These are phyloP conservation scores for Phytophthora hybrid DNA, from an alignment of 352 stramenopile genomes.

Conservation along the genomic window DNA sequence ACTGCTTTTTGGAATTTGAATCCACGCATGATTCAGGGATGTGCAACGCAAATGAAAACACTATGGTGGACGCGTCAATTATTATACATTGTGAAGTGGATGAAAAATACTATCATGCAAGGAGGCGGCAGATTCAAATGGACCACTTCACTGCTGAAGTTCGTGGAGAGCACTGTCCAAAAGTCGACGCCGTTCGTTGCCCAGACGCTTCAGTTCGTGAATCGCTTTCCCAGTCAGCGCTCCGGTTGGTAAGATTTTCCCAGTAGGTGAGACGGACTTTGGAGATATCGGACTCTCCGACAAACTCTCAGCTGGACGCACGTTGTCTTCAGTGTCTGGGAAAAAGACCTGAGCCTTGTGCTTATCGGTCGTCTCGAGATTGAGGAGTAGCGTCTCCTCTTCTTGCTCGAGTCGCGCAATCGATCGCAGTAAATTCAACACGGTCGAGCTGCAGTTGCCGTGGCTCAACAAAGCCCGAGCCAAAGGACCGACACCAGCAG, in stretches of 20 bases:
- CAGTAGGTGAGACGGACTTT: neutral
- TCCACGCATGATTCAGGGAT: neutral
- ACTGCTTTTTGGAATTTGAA: neutral
- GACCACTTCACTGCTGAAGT: conserved; percentile 25
- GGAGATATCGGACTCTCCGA: conserved; percentile 5
- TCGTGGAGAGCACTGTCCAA: conserved; percentile 39
- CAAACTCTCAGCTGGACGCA: conserved; percentile 26
- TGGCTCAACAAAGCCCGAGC: conserved; percentile 8
- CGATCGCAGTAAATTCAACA: conserved; percentile 35
- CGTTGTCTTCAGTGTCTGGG: conserved; percentile 1
- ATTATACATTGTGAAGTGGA: conserved; percentile 18
- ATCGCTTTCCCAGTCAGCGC: conserved; percentile 14
- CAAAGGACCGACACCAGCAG: conserved; percentile 9
- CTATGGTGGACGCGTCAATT: conserved; percentile 10
- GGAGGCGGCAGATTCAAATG: neutral
- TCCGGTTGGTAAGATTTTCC: conserved; percentile 11
- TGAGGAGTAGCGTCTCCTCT: conserved; percentile 24
- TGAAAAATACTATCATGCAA: conserved; percentile 8
- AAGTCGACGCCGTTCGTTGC: conserved; percentile 30
- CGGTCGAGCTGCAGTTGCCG: conserved; percentile 22
- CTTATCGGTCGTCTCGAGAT: conserved; percentile 19
- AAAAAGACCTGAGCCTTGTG: conserved; percentile 12
- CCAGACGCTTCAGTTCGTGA: conserved; percentile 32
- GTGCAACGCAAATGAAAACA: neutral
- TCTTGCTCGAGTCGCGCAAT: conserved; percentile 36